Evolutionary conservation across 352 stramenopile species (phyloP).

Genomic region (Globisporangium sylvaticum): DNA sequence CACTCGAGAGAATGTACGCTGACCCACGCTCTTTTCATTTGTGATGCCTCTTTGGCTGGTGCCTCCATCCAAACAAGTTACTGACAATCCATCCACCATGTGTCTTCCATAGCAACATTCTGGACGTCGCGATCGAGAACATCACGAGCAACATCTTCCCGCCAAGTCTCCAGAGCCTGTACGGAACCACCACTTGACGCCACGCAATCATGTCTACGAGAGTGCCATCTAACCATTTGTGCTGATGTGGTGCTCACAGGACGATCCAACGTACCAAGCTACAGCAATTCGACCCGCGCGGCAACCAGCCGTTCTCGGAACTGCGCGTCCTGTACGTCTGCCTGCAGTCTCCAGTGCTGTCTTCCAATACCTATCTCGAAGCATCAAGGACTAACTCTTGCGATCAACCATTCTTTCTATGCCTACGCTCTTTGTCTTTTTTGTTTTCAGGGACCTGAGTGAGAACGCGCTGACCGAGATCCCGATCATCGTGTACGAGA

Average conservation of each 20-base stretch:
- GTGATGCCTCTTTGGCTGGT: not conserved
- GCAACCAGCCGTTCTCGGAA: slow-evolving; percentile 33
- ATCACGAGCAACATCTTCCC: slow-evolving; percentile 70
- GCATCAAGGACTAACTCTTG: not conserved
- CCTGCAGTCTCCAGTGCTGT: not conserved
- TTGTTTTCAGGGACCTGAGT: slow-evolving; percentile 45
- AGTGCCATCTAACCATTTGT: not conserved
- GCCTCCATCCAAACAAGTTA: not conserved
- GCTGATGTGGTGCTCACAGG: slow-evolving; percentile 17
- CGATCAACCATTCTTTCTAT: not conserved
- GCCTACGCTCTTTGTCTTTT: not conserved
- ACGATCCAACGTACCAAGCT: slow-evolving; percentile 59
- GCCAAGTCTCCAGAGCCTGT: slow-evolving; percentile 49
- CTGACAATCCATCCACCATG: not conserved
- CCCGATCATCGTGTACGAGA: slow-evolving; percentile 62
- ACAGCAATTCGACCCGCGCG: slow-evolving; percentile 57
- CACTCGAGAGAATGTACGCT: slow-evolving; percentile 48
- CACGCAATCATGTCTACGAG: not conserved
- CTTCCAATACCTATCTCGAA: not conserved
- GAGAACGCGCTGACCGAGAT: slow-evolving; percentile 65
- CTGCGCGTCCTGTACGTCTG: slow-evolving; percentile 53
- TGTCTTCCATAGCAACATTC: slow-evolving; percentile 30
- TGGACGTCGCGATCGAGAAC: slow-evolving; percentile 54
- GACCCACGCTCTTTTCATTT: too few relatives aligned
- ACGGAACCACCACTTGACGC: slow-evolving; percentile 10